Base-by-base conservation (phyloP, 805 yeast species). In the Pichia eremophila region DNA sequence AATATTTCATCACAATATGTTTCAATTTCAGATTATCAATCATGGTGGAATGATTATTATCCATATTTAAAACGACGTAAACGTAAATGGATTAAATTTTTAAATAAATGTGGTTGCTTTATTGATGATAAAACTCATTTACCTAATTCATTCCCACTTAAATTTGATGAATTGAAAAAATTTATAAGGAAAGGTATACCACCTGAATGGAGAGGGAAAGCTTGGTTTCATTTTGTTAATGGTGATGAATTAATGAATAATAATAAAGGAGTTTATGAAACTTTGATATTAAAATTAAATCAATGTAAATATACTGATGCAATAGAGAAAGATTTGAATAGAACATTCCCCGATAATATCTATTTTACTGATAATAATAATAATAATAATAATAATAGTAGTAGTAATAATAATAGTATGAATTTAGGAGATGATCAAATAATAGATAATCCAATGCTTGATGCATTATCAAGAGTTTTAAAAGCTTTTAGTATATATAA, bases 161-260 rank as follows among this genome's bases (percentile, higher is more conserved):
- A 75, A 51, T 83, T 89, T 4, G 90, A 83, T 49, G 87, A 84
- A 55, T 70, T 88, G 53, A 83, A 85, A 58, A 75, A 95, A 49
- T 82, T 86, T 57, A 78, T 93, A 12, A 75, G 97, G 47, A 85
- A 85, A 61, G 99, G 99, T 12, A 82, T 91, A 11, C 98, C 99
- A 0, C 90, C 96, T 0, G 96, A 88, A 61, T 91, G 96, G 97
- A 71, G 99, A 54, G 99, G 99, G 1, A 77, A 78, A 54, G 96
- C 97, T 0, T 91, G 99, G 99, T 91, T 93, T 73, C 83, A 80
- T 69, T 91, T 86, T 64, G 95, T 95, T 9, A 81, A 81, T 27
- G 99, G 98, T 3, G 52, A 56, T 39, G 65, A 67, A n/a, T 74
- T 74, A 54, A 65, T 88, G 48, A 79, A 75, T 54, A 78, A 79